A percentile compares a stretch with the other conserved stretches of the same genome.
phyloP scores from a whole-genome alignment of 352 stramenopile genomes.

The Blastocystis sp. region DNA sequence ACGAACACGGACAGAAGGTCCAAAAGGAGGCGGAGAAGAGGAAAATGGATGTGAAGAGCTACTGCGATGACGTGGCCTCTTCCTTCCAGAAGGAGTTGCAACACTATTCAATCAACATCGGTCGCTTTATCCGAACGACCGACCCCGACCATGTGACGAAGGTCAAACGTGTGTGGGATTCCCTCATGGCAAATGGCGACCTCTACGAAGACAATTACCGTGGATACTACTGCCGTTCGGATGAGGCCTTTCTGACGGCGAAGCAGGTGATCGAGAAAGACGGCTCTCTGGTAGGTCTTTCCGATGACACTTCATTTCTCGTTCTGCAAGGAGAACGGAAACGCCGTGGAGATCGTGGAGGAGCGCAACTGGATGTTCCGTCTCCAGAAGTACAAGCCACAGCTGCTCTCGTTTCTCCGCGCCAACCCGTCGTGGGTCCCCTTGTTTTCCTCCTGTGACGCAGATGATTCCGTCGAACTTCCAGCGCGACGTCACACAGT shows the following conservation, averaged over 20 bases:
- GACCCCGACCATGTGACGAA: constrained; percentile 73
- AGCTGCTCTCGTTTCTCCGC: constrained; percentile 78
- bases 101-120: constrained; percentile 78
- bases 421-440: constrained; percentile 62
- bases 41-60: constrained; percentile 63
- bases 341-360: constrained; percentile 81
- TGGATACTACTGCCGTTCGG: constrained; percentile 94
- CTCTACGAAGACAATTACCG: constrained; percentile 93
- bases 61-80: constrained; percentile 79
- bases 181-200: constrained; percentile 74
- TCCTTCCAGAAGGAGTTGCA: constrained; percentile 79
- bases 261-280: constrained; percentile 80
- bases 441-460: constrained; percentile 67
- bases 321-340: constrained; percentile 69
- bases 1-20: constrained; percentile 94
- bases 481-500: constrained; percentile 74
- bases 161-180: constrained; percentile 80
- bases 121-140: constrained; percentile 91
- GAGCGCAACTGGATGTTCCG: constrained; percentile 97
- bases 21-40: constrained; percentile 73
- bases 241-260: constrained; percentile 95
- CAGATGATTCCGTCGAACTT: constrained; percentile 74
- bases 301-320: constrained; percentile 61
- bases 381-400: constrained; percentile 81
- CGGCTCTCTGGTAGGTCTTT: constrained; percentile 64